Conservation (phyloP, 2,329 filamentous ascomycete genomes). For the Diplodia sapinea region DNA sequence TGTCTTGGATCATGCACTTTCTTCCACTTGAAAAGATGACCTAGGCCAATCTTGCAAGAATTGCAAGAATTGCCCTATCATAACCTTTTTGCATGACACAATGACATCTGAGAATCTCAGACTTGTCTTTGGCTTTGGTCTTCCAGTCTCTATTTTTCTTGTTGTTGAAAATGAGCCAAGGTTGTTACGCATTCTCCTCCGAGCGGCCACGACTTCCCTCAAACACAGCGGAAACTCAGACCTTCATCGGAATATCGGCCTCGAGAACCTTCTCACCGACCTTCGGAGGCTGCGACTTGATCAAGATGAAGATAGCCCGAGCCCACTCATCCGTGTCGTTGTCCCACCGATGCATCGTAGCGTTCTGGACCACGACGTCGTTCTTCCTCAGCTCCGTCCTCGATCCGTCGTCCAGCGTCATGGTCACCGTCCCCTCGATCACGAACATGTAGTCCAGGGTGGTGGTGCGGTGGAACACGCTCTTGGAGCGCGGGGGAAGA, state of each 20-base stretch:
- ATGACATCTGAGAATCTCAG: too few relatives aligned
- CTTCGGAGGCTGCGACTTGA: slow-evolving; percentile 12
- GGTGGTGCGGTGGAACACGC: slow-evolving; percentile 11
- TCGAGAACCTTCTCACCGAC: slow-evolving; percentile 15
- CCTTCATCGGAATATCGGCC: slow-evolving; percentile 20
- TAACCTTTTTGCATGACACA: too few relatives aligned
- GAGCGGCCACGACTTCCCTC: neutral
- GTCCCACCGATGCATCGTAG: slow-evolving; percentile 19
- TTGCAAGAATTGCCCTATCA: too few relatives aligned
- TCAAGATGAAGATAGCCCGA: slow-evolving; percentile 7
- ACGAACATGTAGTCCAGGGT: slow-evolving; percentile 18
- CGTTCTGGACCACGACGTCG: slow-evolving; percentile 15
- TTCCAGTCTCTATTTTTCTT: neutral
- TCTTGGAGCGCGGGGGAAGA: neutral
- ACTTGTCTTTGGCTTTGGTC: too few relatives aligned
- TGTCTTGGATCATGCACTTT: too few relatives aligned
- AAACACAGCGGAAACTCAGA: neutral
- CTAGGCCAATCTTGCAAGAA: too few relatives aligned
- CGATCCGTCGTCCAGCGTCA: slow-evolving; percentile 14
- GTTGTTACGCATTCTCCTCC: neutral
- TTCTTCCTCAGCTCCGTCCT: slow-evolving; percentile 15
- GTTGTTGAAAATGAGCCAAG: neutral
- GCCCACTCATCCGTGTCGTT: slow-evolving; percentile 23
- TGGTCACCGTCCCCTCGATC: slow-evolving; percentile 15
- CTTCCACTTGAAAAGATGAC: too few relatives aligned